Percentiles rank a stretch among this genome's conserved stretches.
These are phyloP conservation scores for Stylosanthes scabra DNA, from an alignment of 331 rosid species.

Conservation along the genomic window DNA sequence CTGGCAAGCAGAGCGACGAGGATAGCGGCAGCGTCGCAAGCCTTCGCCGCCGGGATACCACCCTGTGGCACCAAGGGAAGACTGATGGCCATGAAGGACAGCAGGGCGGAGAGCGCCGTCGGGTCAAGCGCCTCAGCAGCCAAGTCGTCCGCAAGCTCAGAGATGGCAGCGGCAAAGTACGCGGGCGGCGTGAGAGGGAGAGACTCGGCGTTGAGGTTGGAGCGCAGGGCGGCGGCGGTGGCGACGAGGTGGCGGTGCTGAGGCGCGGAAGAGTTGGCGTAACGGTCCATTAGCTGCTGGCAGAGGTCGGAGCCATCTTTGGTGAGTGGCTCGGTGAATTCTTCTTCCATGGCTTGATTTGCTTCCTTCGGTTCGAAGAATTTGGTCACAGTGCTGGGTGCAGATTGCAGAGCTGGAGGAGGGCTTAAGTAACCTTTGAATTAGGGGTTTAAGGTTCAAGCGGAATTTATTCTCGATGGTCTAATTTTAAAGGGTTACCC, in stretches of 20 bases:
- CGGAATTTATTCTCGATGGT: too few relatives aligned
- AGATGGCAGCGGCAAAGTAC: constrained; percentile 76
- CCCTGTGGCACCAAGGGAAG: constrained; percentile 58
- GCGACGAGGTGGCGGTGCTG: constrained; percentile 94
- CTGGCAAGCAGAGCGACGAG: constrained; percentile 52
- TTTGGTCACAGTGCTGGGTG: constrained; percentile 10
- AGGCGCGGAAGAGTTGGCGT: constrained; percentile 77
- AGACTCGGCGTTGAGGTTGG: constrained; percentile 71
- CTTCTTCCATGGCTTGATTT: constrained; percentile 46
- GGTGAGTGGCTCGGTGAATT: constrained; percentile 48
- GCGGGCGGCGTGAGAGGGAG: constrained; percentile 78
- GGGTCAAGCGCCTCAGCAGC: constrained; percentile 55
- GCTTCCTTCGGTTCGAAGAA: neutral
- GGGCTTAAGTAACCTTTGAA: constrained; percentile 35
- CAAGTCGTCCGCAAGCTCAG: constrained; percentile 48
- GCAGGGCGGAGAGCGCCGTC: constrained; percentile 63
- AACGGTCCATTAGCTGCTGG: constrained; percentile 92
- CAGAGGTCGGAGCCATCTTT: constrained; percentile 68
- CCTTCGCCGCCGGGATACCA: constrained; percentile 50
- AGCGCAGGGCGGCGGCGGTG: constrained; percentile 82
- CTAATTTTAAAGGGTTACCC: too few relatives aligned
- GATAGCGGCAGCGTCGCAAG: constrained; percentile 58
- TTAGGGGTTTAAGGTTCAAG: constrained; percentile 30
- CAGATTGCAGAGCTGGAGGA: neutral
- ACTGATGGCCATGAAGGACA: constrained; percentile 68